A percentile compares a stretch with the other conserved stretches of the same genome.
These are phyloP conservation scores for Stygiomarasmius scandens DNA, from an alignment of 1,284 basidiomycete species.

Conservation along the genomic window DNA sequence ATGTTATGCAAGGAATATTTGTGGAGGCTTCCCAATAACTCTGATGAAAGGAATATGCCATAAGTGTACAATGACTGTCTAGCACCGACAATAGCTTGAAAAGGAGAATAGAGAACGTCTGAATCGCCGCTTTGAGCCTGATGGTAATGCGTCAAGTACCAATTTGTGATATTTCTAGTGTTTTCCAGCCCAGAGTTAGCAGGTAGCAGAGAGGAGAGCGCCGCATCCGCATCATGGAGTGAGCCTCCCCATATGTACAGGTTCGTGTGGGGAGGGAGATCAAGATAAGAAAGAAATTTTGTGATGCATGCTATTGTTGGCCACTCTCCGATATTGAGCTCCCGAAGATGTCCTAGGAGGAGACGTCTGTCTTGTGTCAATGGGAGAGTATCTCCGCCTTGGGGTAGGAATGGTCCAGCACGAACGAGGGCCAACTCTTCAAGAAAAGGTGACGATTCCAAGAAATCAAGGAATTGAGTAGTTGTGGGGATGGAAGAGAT, in stretches of 20 bases:
- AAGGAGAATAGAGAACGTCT: conserved; percentile 14
- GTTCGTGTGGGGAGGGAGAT: conserved; percentile 6
- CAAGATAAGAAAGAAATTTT: conserved; percentile 15
- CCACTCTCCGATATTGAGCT: conserved; percentile 18
- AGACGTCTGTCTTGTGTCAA: neutral
- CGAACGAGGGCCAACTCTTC: conserved; percentile 18
- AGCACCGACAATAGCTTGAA: neutral
- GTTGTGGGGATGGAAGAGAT: conserved; percentile 13
- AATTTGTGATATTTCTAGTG: conserved; percentile 8
- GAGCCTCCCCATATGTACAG: conserved; percentile 19
- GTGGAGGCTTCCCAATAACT: conserved; percentile 7
- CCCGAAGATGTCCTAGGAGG: conserved; percentile 10
- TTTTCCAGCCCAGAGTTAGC: conserved; percentile 11
- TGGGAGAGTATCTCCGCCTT: no score
- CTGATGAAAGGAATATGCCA: conserved; percentile 8
- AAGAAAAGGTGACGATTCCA: conserved; percentile 16
- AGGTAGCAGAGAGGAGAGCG: conserved; percentile 12
- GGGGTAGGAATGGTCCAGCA: conserved; percentile 17
- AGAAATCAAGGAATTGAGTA: conserved; percentile 20
- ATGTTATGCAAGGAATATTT: conserved; percentile 11
- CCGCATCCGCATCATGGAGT: neutral
- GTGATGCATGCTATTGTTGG: conserved; percentile 12
- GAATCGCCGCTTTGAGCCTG: neutral
- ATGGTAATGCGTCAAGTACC: conserved; percentile 11
- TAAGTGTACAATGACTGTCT: conserved; percentile 9